Conservation (phyloP, 2,329 filamentous ascomycete genomes). For the Xylariaceae sp. region DNA sequence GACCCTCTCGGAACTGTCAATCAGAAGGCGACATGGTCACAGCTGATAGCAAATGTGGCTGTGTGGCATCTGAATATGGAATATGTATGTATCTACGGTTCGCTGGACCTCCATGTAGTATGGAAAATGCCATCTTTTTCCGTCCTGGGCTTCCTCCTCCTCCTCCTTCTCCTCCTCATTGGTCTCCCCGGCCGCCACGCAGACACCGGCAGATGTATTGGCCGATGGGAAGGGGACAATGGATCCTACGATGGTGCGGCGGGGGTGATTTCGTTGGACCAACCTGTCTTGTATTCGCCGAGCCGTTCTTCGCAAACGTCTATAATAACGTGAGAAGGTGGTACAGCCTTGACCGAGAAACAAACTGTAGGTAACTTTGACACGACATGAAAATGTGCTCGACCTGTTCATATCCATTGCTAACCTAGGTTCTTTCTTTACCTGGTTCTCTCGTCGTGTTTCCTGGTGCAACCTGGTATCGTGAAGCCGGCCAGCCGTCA, state of each 20-base stretch:
- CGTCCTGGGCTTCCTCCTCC: not conserved
- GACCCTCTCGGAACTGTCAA: conserved; percentile 4
- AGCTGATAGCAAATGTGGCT: not conserved
- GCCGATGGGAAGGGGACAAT: not conserved
- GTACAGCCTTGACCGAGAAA: conserved; percentile 11
- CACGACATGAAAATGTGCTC: not conserved
- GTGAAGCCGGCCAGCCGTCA: not conserved
- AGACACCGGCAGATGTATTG: not conserved
- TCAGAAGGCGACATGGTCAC: not conserved
- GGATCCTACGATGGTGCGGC: not conserved
- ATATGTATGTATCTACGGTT: not conserved
- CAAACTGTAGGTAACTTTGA: conserved; percentile 3
- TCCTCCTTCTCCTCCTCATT: too few species aligned
- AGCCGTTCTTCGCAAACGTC: conserved; percentile 13
- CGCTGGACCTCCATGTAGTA: too few species aligned
- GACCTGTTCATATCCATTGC: not conserved
- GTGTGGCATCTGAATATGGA: not conserved
- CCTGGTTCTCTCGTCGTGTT: not conserved
- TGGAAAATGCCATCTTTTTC: not conserved
- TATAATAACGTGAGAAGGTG: conserved; percentile 14
- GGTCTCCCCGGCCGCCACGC: too few species aligned
- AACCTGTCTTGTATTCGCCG: conserved; percentile 21
- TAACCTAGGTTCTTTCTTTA: not conserved
- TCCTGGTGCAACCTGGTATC: too few species aligned
- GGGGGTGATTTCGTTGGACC: conserved; percentile 11